A percentile compares a stretch with the other conserved stretches of the same genome.
These are phyloP conservation scores for Clathrospora elynae DNA, from an alignment of 2,329 filamentous ascomycete species.

Conservation along the genomic window DNA sequence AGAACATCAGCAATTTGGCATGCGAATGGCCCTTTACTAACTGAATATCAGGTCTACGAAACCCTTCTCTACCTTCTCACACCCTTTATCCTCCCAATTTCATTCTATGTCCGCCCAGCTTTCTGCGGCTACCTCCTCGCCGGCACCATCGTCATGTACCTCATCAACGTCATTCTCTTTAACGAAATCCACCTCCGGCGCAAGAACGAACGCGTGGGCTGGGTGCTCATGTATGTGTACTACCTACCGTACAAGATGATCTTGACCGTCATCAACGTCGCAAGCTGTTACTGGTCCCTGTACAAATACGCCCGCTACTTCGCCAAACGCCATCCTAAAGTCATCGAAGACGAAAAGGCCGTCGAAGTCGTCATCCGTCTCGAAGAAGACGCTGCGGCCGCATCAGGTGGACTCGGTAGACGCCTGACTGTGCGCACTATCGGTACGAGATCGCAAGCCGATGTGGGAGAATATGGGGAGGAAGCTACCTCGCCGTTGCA, in stretches of 20 bases:
- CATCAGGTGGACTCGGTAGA: slow-evolving; percentile 23
- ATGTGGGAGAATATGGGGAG: slow-evolving; percentile 1
- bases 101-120: slow-evolving; percentile 50
- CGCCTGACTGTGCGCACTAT: slow-evolving; percentile 31
- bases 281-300: slow-evolving; percentile 44
- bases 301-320: slow-evolving; percentile 56
- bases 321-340: slow-evolving; percentile 54
- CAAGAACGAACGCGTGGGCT: slow-evolving; percentile 53
- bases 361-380: slow-evolving; percentile 36
- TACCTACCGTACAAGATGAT: slow-evolving; percentile 54
- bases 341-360: slow-evolving; percentile 55
- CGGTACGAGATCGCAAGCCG: slow-evolving; percentile 1
- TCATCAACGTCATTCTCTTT: slow-evolving; percentile 54
- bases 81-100: slow-evolving; percentile 55
- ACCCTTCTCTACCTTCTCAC: slow-evolving; percentile 54
- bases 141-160: slow-evolving; percentile 51
- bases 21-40: background rate
- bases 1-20: background rate
- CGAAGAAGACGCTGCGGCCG: slow-evolving; percentile 22
- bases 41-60: slow-evolving; percentile 48
- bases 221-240: slow-evolving; percentile 48
- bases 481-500: background rate
- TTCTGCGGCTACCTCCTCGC: slow-evolving; percentile 50
- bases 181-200: slow-evolving; percentile 56
- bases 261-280: slow-evolving; percentile 53